Percentiles rank a stretch among this genome's conserved stretches.
Conservation (phyloP, 2,329 filamentous ascomycete species). For the Colletotrichum sublineola region DNA sequence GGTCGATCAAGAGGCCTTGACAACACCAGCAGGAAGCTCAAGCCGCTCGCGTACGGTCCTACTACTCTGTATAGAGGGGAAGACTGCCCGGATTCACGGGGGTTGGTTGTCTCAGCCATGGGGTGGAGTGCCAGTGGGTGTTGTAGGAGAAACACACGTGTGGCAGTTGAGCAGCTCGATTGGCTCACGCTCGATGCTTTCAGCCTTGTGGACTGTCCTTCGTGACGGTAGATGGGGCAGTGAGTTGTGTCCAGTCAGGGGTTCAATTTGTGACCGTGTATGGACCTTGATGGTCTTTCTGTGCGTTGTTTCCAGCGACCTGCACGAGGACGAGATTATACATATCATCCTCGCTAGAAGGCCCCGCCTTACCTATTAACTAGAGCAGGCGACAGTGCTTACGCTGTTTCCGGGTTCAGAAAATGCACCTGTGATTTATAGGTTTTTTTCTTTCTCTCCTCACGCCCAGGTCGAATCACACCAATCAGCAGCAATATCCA, state of each 20-base stretch:
- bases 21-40: neutral
- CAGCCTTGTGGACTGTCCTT: conserved; percentile 38
- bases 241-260: conserved; percentile 3
- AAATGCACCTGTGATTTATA: conserved; percentile 19
- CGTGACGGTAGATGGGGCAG: conserved; percentile 17
- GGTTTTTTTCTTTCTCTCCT: neutral
- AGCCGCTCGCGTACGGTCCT: conserved; percentile 21
- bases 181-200: conserved; percentile 25
- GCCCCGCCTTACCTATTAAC: conserved; percentile 4
- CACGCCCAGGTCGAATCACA: conserved; percentile 3
- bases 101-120: conserved; percentile 22
- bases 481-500: conserved; percentile 20
- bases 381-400: conserved; percentile 10
- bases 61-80: neutral
- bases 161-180: conserved; percentile 30
- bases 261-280: conserved; percentile 11
- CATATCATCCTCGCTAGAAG: conserved; percentile 11
- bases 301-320: conserved; percentile 16
- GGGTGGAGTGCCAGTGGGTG: conserved; percentile 3
- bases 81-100: neutral
- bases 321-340: conserved; percentile 14
- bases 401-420: neutral
- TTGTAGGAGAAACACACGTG: conserved; percentile 32
- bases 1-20: conserved; percentile 22
- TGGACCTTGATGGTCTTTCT: conserved; percentile 36